These are phyloP conservation scores for Allium sativum DNA, from an alignment of 106 monocot species.

Conservation along the genomic window DNA sequence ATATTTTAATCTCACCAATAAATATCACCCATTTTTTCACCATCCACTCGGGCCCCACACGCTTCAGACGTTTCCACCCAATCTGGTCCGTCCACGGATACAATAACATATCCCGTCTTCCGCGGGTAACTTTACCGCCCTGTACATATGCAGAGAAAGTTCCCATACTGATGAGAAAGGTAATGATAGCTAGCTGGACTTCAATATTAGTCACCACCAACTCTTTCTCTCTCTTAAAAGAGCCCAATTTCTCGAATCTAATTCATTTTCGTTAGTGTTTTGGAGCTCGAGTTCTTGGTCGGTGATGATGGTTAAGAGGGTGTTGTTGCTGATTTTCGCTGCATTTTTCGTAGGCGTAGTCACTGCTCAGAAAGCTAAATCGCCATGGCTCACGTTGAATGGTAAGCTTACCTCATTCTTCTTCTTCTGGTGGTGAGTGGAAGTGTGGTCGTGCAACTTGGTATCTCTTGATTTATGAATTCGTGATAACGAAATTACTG, in stretches of 20 bases:
- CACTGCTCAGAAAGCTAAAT: constrained; percentile 1
- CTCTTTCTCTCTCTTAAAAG: background rate
- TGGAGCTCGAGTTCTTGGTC: background rate
- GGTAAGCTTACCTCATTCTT: background rate
- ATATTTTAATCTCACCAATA: too few relatives aligned
- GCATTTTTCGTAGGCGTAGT: constrained; percentile 1
- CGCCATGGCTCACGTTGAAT: constrained; percentile 7
- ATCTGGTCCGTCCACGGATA: too few relatives aligned
- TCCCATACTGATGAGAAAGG: background rate
- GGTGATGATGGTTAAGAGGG: background rate
- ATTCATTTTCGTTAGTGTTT: background rate
- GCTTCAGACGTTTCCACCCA: too few relatives aligned
- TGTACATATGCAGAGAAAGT: background rate
- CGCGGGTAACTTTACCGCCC: background rate
- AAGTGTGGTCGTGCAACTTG: background rate
- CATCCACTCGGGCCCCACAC: too few relatives aligned
- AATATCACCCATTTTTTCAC: too few relatives aligned
- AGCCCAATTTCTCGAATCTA: background rate
- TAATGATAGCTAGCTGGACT: background rate
- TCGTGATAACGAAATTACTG: too few relatives aligned
- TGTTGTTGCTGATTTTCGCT: constrained; percentile 3
- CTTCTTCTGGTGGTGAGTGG: background rate
- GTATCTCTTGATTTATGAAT: background rate
- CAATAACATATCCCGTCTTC: background rate
- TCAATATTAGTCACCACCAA: background rate